Conservation (phyloP, 495 filamentous ascomycete genomes). For the Penicillium pulvis region DNA sequence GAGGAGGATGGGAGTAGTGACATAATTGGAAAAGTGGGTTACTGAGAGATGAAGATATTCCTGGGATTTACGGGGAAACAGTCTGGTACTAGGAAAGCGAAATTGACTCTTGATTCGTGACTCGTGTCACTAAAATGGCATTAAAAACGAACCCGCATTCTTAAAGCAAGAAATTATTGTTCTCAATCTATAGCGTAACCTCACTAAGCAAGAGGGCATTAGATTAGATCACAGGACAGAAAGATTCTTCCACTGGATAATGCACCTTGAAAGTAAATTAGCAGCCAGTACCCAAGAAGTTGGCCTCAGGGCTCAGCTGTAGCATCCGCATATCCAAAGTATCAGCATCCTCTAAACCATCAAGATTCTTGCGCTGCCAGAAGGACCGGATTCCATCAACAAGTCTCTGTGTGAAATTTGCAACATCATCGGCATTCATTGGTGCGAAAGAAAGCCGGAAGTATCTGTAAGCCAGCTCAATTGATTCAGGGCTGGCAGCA, state of each 20-base stretch:
- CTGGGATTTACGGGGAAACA: background rate
- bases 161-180: background rate
- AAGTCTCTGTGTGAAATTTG: slow-evolving; percentile 58
- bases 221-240: background rate
- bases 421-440: slow-evolving; percentile 68
- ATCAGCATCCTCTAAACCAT: slow-evolving; percentile 62
- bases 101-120: background rate
- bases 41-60: background rate
- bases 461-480: slow-evolving; percentile 60
- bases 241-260: background rate
- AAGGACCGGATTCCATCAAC: slow-evolving; percentile 69
- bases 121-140: background rate
- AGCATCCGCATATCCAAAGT: slow-evolving; percentile 18
- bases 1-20: slow-evolving; percentile 2
- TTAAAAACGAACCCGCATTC: background rate
- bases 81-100: background rate
- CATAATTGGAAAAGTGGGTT: background rate
- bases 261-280: slow-evolving; percentile 7
- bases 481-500: slow-evolving; percentile 54
- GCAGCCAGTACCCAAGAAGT: slow-evolving; percentile 31
- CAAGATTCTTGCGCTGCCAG: slow-evolving; percentile 68
- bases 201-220: background rate
- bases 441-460: slow-evolving; percentile 87
- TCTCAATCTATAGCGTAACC: background rate
- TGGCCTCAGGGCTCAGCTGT: slow-evolving; percentile 16